Conservation (phyloP, 176 grass and related monocot species). For the bread wheat (Triticum aestivum) region DNA sequence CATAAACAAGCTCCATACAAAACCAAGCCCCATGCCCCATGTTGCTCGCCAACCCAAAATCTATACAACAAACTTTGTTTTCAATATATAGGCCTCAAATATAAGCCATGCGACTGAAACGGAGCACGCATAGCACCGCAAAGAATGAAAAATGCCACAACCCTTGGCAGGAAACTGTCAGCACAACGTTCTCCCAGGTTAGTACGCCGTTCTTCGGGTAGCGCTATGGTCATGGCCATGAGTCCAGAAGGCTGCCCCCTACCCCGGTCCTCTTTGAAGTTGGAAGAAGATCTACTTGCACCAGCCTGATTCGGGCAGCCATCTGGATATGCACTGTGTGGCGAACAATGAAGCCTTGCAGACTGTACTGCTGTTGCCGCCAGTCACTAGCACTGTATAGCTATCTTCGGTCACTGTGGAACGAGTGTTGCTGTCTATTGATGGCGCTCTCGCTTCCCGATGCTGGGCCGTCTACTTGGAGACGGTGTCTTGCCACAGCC, state of each 20-base stretch:
- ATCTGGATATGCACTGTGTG: neutral
- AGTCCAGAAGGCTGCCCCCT: constrained; percentile 13
- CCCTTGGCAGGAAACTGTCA: constrained; percentile 27
- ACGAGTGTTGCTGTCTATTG: constrained; percentile 6
- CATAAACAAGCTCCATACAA: constrained; percentile 31
- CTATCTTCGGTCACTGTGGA: constrained; percentile 27
- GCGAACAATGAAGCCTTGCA: neutral
- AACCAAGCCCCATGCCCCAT: constrained; percentile 18
- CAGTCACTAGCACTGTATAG: constrained; percentile 29
- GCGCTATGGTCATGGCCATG: constrained; percentile 6
- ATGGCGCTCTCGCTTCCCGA: constrained; percentile 52
- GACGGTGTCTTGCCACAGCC: constrained; percentile 70
- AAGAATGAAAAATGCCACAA: neutral
- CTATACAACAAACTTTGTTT: constrained; percentile 41
- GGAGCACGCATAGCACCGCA: neutral
- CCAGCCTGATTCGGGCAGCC: neutral
- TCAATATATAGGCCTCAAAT: constrained; percentile 21
- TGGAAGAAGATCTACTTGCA: constrained; percentile 18
- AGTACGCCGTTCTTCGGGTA: neutral
- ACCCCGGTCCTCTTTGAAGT: constrained; percentile 21
- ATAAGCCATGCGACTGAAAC: constrained; percentile 35
- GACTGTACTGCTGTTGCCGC: constrained; percentile 14
- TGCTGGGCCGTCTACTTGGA: constrained; percentile 49
- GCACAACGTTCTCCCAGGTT: constrained; percentile 19
- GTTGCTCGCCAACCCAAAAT: constrained; percentile 41